Evolutionary conservation across 2,329 filamentous ascomycete genomes (phyloP).

Genomic region (Elsinoe batatas): DNA sequence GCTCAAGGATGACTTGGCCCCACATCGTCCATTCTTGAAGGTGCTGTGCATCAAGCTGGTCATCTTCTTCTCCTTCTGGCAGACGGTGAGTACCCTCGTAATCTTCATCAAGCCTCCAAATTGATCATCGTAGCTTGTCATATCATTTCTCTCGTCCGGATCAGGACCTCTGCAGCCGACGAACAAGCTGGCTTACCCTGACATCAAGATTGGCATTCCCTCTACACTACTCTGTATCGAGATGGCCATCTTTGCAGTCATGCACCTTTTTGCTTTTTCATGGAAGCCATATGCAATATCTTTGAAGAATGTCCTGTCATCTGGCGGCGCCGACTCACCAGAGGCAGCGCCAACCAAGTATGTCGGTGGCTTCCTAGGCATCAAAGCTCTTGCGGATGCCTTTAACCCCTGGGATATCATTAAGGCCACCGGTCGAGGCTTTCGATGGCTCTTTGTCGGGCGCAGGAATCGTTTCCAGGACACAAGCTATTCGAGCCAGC

Average conservation of each 20-base stretch:
- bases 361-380: slow-evolving; percentile 53
- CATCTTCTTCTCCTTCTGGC: slow-evolving; percentile 88
- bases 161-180: slow-evolving; percentile 55
- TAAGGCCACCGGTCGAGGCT: slow-evolving; percentile 66
- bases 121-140: slow-evolving; percentile 37
- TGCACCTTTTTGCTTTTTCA: slow-evolving; percentile 76
- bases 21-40: slow-evolving; percentile 67
- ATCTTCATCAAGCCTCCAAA: slow-evolving; percentile 4
- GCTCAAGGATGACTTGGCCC: slow-evolving; percentile 55
- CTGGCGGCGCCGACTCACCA: slow-evolving; percentile 18
- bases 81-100: slow-evolving; percentile 38
- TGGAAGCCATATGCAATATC: slow-evolving; percentile 56
- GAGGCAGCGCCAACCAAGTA: slow-evolving; percentile 34
- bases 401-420: slow-evolving; percentile 75
- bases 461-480: slow-evolving; percentile 46
- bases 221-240: slow-evolving; percentile 70
- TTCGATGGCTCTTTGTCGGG: slow-evolving; percentile 73
- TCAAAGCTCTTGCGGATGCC: slow-evolving; percentile 58
- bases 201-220: slow-evolving; percentile 73
- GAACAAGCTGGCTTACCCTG: slow-evolving; percentile 55
- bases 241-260: slow-evolving; percentile 68
- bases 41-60: slow-evolving; percentile 81
- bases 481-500: slow-evolving; percentile 27
- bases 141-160: slow-evolving; percentile 52
- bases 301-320: slow-evolving; percentile 13